Conservation (phyloP, 768 basidiomycete genomes). For the Lactarius pseudohatsudake region DNA sequence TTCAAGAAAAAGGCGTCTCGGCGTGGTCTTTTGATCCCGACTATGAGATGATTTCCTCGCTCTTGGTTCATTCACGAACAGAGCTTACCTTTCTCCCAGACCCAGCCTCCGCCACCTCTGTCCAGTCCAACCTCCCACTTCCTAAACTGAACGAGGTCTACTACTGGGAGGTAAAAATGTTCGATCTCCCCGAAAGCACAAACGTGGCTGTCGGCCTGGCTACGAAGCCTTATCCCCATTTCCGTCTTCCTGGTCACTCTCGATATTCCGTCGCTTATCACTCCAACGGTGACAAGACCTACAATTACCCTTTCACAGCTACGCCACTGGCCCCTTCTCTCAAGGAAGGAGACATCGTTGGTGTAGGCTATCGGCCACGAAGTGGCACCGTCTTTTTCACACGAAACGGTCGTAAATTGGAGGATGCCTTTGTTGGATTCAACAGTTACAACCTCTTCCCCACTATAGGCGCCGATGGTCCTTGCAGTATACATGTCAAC, state of each 20-base stretch:
- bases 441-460: constrained; percentile 94
- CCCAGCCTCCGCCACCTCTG: constrained; percentile 89
- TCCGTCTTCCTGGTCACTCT: constrained; percentile 85
- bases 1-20: constrained; percentile 98
- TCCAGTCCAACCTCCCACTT: constrained; percentile 94
- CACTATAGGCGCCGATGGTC: constrained; percentile 93
- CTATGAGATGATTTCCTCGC: constrained; percentile 89
- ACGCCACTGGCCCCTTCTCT: constrained; percentile 78
- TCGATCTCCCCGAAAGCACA: constrained; percentile 86
- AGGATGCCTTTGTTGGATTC: constrained; percentile 92
- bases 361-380: constrained; percentile 93
- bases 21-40: constrained; percentile 99
- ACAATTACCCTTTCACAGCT: constrained; percentile 94
- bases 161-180: constrained; percentile 99
- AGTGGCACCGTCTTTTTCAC: constrained; percentile 99
- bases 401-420: constrained; percentile 94
- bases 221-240: constrained; percentile 95
- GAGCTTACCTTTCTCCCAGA: constrained; percentile 98
- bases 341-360: constrained; percentile 94
- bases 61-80: constrained; percentile 92
- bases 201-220: constrained; percentile 91
- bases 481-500: constrained; percentile 96
- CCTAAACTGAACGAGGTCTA: constrained; percentile 99
- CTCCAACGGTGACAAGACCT: constrained; percentile 94
- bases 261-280: constrained; percentile 93